phyloP scores from a whole-genome alignment of 495 filamentous ascomycete genomes.

The Aeminium ludgeri region DNA sequence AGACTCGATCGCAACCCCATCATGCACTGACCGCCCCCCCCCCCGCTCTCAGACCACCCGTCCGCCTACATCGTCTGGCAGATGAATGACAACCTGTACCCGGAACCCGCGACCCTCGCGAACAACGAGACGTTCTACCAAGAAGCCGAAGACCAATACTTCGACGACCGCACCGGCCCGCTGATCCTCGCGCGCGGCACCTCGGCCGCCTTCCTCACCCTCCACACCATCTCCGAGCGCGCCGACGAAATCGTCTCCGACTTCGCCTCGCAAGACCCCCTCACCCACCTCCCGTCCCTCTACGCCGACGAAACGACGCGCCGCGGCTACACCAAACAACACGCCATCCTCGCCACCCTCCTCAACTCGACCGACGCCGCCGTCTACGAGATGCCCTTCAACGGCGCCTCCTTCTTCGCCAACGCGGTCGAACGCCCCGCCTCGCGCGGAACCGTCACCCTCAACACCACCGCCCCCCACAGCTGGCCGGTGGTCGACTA shows the following conservation, averaged over 20 bases:
- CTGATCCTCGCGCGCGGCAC: slow-evolving; percentile 26
- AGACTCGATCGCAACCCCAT: no score
- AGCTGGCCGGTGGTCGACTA: slow-evolving; percentile 6
- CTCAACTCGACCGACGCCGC: background rate
- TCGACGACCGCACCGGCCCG: slow-evolving; percentile 16
- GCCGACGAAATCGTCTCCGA: background rate
- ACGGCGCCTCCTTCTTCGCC: background rate
- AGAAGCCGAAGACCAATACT: background rate
- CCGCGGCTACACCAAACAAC: slow-evolving; percentile 2
- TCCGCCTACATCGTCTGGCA: no score
- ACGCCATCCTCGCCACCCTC: background rate
- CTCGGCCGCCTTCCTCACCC: slow-evolving; percentile 22
- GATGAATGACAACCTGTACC: no score
- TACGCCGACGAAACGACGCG: background rate
- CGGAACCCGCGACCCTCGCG: no score
- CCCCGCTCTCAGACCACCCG: no score
- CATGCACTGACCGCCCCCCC: no score
- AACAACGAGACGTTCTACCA: slow-evolving; percentile 4
- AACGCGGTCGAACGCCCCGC: slow-evolving; percentile 1
- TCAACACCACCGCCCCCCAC: slow-evolving; percentile 3
- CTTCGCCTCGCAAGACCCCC: background rate
- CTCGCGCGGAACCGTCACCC: slow-evolving; percentile 4
- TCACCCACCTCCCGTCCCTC: background rate
- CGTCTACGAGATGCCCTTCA: slow-evolving; percentile 2
- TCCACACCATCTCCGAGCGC: slow-evolving; percentile 12